Base-by-base conservation (phyloP, 495 filamentous ascomycete species). In the Aspergillus cavernicola region DNA sequence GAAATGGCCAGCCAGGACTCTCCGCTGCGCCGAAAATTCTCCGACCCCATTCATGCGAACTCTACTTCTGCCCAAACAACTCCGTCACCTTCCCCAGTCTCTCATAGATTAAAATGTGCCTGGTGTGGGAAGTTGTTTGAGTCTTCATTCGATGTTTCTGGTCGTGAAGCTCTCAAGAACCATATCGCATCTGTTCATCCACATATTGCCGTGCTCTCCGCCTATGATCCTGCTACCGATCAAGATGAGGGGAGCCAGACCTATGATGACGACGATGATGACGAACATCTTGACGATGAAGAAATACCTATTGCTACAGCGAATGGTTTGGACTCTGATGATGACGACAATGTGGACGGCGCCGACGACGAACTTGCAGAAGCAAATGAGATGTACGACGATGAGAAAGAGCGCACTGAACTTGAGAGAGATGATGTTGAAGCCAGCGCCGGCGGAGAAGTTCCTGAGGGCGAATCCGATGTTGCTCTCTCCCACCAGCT, bases 1-100 rank as follows among this genome's bases (percentile, higher is more conserved):
- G 67, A 69, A 48, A 56, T 73, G 55, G 68, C 66, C 54, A 70
- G 70, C 55, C 70, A 68, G 58, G 69, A 72, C 54, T 75, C 72
- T 49, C 66, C 69, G 16, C 50, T 72, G 58, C 70, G 66, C 65
- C 70, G 70, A 59, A 69, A 72, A 59, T 71, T 74, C 58, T 75
- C 73, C 57, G 73, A 77, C 41, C 70, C 68, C 40, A 53, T 69
- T 29, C 67, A 68, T 38, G 59, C 65, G 19, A 66, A 55, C 20
- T 70, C 68, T 56, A 70, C 64, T 20, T 73, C 73, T 33, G 65
- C 66, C 36, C 64, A 70, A 43, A 62, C 66, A 18, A 70, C 70
- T 3, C 66, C 66, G 7, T 74, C 73, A 8, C 69, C 70, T 6
- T 57, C 68, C 26, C 69, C 63, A 18, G 38, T 63, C 2, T 51